Conservation (phyloP, 192 early-diverging fungal genomes). For the Coemansia furcata region DNA sequence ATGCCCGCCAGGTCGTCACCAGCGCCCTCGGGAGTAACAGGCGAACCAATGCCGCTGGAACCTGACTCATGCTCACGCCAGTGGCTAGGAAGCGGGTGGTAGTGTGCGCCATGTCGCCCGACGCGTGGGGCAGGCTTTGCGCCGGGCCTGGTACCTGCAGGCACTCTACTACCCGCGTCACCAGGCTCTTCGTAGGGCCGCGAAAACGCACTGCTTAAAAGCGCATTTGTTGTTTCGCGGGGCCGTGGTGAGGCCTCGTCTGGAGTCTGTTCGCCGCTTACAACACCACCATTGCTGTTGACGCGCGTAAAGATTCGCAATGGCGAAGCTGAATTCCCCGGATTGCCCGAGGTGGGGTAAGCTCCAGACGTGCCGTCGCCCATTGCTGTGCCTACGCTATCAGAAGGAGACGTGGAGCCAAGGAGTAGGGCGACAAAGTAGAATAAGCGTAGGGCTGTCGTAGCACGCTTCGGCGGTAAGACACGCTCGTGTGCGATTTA, state of each 20-base stretch:
- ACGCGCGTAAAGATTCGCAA: slow-evolving; percentile 46
- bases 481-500: not conserved
- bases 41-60: slow-evolving; percentile 45
- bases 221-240: slow-evolving; percentile 22
- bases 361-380: slow-evolving; percentile 26
- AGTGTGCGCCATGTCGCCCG: slow-evolving; percentile 33
- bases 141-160: slow-evolving; percentile 5
- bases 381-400: slow-evolving; percentile 17
- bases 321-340: slow-evolving; percentile 25
- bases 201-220: slow-evolving; percentile 34
- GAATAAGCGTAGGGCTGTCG: not conserved
- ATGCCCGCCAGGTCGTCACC: slow-evolving; percentile 16
- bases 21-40: slow-evolving; percentile 44
- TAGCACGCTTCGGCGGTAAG: too few relatives aligned
- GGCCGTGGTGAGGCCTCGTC: slow-evolving; percentile 22
- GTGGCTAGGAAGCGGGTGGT: slow-evolving; percentile 51
- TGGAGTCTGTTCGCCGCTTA: slow-evolving; percentile 6
- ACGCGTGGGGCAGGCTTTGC: slow-evolving; percentile 19
- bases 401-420: not conserved
- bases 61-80: slow-evolving; percentile 51
- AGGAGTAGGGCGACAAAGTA: not conserved
- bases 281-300: slow-evolving; percentile 10
- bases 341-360: slow-evolving; percentile 26
- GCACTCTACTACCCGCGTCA: not conserved
- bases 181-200: slow-evolving; percentile 16